Evolutionary conservation across 1,284 basidiomycete genomes (phyloP).

Genomic region (Sanguinoderma infundibulare): DNA sequence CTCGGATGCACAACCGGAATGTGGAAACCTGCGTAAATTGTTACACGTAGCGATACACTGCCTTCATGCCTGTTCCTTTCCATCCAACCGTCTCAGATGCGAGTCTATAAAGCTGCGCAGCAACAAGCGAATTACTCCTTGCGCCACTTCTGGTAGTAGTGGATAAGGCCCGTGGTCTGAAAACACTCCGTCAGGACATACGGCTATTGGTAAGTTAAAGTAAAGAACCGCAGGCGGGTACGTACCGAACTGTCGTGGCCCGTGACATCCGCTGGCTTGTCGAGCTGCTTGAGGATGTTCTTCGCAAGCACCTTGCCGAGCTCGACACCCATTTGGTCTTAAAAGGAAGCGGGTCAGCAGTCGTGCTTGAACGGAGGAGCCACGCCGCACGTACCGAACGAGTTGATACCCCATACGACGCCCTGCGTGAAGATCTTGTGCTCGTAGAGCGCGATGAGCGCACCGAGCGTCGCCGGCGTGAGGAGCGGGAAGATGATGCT

Average conservation of each 20-base stretch:
- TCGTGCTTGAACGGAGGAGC: not conserved
- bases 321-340: slow-evolving; percentile 95
- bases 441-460: slow-evolving; percentile 92
- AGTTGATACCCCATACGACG: slow-evolving; percentile 98
- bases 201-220: not conserved
- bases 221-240: slow-evolving; percentile 24
- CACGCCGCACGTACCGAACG: slow-evolving; percentile 67
- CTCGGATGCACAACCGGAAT: not conserved
- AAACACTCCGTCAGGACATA: slow-evolving; percentile 13
- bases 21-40: slow-evolving; percentile 17
- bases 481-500: slow-evolving; percentile 94
- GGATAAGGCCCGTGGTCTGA: slow-evolving; percentile 91
- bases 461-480: slow-evolving; percentile 88
- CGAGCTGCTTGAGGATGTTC: slow-evolving; percentile 90
- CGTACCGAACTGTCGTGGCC: slow-evolving; percentile 92
- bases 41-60: slow-evolving; percentile 30
- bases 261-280: slow-evolving; percentile 79
- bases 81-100: not conserved
- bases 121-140: slow-evolving; percentile 59
- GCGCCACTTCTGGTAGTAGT: slow-evolving; percentile 90
- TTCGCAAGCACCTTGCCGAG: slow-evolving; percentile 97
- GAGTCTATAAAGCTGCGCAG: not conserved
- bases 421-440: slow-evolving; percentile 99
- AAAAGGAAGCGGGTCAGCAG: slow-evolving; percentile 6
- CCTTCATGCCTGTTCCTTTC: slow-evolving; percentile 12